phyloP scores from a whole-genome alignment of 768 basidiomycete species.

The Mycena maculata region DNA sequence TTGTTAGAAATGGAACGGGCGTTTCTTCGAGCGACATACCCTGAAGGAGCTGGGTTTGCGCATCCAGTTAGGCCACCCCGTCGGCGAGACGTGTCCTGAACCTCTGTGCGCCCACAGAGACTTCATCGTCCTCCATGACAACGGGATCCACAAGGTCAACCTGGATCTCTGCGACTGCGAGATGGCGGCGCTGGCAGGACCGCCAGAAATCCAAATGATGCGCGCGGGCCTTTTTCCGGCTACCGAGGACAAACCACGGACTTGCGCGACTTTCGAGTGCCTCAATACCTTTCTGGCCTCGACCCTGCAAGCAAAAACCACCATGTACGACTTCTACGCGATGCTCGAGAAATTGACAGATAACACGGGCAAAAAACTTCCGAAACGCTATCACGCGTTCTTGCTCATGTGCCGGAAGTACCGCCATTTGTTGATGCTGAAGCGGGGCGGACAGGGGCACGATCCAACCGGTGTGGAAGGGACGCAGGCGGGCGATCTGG shows the following conservation, averaged over 20 bases:
- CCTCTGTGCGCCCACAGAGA: too few species aligned
- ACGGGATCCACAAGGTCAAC: background rate
- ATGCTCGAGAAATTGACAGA: constrained; percentile 5
- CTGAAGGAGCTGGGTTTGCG: too few species aligned
- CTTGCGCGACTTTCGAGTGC: background rate
- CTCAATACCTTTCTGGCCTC: constrained; percentile 26
- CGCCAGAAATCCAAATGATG: background rate
- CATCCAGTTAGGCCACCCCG: too few species aligned
- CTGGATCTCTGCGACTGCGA: too few species aligned
- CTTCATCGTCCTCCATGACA: too few species aligned
- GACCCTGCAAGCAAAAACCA: constrained; percentile 27
- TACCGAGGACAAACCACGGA: background rate
- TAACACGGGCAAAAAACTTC: background rate
- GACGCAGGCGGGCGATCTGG: constrained; percentile 42
- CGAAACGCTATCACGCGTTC: background rate
- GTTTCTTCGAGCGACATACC: too few species aligned
- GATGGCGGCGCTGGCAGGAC: background rate
- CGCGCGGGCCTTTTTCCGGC: background rate
- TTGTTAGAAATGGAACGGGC: too few species aligned
- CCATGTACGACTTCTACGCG: constrained; percentile 30
- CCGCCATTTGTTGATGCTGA: constrained; percentile 29
- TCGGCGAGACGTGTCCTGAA: too few species aligned
- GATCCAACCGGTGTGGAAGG: constrained; percentile 33
- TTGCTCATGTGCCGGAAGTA: background rate
- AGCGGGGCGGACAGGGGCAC: constrained; percentile 42